Base-by-base conservation (phyloP, 164 flowering plant genomes). In the Buxus sempervirens region DNA sequence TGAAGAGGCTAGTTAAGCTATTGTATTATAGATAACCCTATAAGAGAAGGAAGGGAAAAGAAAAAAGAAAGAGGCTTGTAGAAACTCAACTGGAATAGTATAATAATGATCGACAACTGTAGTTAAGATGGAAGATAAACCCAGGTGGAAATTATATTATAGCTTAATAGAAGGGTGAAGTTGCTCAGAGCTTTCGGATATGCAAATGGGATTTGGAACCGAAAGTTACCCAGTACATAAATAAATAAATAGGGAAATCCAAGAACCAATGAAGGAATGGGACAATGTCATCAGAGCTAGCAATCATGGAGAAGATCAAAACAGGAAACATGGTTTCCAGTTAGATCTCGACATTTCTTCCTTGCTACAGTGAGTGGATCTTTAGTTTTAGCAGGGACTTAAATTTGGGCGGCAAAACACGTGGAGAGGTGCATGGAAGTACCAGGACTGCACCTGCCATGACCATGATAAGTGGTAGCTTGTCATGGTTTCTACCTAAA, bases 341-440 rank as follows among this genome's bases (percentile, higher is more conserved):
- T 1, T 45, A 15, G 45, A 12, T 41, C 45, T 41, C 12, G 45
- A 41, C 12, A 41, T 12, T 41, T 41, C 45, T 41, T 41, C 45
- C 12, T 12, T 5, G 12, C 45, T 41, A 41, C 8, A 41, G 12
- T 41, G 5, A 41, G 12, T 41, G 12, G 45, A 5, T 41, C 12
- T 5, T 41, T 41, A 41, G 45, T 41, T 66, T 45, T 61, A 21
- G 58, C 27, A 49, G 64, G 68, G 48, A 20, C 21, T 71, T 60
- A n/a, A n/a, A n/a, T 56, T 60, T 56, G 16, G 63, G 66, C 59
- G 70, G 73, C 67, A 65, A 16, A 57, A 71, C 68, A 66, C 67
- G 62, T 70, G 68, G 64, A 55, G 66, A 54, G 8, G 48, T 53
- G 54, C 21, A 71, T 56, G 48, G 60, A 18, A 48, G 27, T 21